Percentiles rank a stretch among this genome's conserved stretches.
Evolutionary conservation across 192 early-diverging fungal species (phyloP).

Genomic region (Chytriomyces sp.): DNA sequence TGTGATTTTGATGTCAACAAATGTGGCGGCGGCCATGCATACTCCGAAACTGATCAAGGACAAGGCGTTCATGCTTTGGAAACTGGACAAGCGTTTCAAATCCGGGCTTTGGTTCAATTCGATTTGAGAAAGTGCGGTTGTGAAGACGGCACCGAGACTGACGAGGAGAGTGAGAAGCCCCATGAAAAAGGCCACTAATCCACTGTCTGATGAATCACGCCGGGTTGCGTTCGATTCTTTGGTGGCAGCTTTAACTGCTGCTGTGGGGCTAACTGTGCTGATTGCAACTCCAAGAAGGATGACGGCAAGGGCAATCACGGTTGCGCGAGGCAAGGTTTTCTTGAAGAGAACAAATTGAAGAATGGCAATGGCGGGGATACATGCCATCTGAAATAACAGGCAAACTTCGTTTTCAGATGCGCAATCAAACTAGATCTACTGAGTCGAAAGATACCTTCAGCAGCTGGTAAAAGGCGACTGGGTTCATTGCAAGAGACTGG

Average conservation of each 20-base stretch:
- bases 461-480: slow-evolving; percentile 31
- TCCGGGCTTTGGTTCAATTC: slow-evolving; percentile 17
- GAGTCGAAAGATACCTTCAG: slow-evolving; percentile 6
- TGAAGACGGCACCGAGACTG: slow-evolving; percentile 14
- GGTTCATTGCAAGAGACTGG: slow-evolving; percentile 32
- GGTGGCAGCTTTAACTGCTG: background rate
- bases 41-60: slow-evolving; percentile 18
- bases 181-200: background rate
- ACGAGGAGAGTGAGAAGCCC: slow-evolving; percentile 19
- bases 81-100: slow-evolving; percentile 10
- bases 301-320: slow-evolving; percentile 22
- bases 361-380: slow-evolving; percentile 33
- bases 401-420: too few relatives aligned
- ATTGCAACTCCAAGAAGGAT: slow-evolving; percentile 31
- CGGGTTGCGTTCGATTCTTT: slow-evolving; percentile 1
- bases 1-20: slow-evolving; percentile 21
- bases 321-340: background rate
- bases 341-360: slow-evolving; percentile 23
- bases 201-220: background rate
- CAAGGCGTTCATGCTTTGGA: slow-evolving; percentile 31
- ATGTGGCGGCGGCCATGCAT: slow-evolving; percentile 13
- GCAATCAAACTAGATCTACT: background rate
- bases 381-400: slow-evolving; percentile 16
- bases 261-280: slow-evolving; percentile 3
- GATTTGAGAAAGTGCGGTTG: slow-evolving; percentile 23